Conservation (phyloP, 345 rosid species). For the Citrus unshiu region DNA sequence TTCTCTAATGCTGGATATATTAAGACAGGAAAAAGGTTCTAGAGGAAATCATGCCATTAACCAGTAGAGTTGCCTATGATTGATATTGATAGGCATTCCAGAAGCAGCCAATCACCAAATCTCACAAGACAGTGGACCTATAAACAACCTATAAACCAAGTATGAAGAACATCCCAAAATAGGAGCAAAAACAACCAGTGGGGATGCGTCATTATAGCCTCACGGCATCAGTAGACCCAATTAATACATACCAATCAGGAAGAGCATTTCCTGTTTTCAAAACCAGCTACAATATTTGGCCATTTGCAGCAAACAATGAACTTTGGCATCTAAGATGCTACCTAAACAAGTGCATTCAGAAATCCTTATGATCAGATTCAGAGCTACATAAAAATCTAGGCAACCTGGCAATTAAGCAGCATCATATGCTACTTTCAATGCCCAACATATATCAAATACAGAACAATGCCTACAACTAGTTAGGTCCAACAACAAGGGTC, state of each 20-base stretch:
- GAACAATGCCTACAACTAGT: not conserved
- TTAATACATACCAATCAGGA: slow-evolving; percentile 28
- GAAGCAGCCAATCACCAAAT: not conserved
- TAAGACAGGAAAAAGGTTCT: not conserved
- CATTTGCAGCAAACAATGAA: not conserved
- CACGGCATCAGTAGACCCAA: not conserved
- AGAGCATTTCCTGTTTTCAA: slow-evolving; percentile 77
- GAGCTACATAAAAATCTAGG: not conserved
- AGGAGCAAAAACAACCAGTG: not conserved
- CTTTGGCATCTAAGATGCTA: not conserved
- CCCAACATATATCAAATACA: not conserved
- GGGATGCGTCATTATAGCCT: not conserved
- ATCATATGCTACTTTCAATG: not conserved
- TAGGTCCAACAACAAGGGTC: not conserved
- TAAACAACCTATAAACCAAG: not conserved
- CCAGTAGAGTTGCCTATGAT: not conserved
- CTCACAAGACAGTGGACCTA: not conserved
- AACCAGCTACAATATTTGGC: slow-evolving; percentile 28
- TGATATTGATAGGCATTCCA: not conserved
- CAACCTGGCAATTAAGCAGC: not conserved
- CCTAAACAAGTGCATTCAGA: not conserved
- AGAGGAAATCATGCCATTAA: not conserved
- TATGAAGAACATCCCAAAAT: no score
- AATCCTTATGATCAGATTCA: not conserved
- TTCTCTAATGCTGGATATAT: slow-evolving; percentile 59